Percentiles rank a stretch among this genome's conserved stretches.
Evolutionary conservation across 78 protist genomes (phyloP).

Genomic region (Cavenderia fasciculata): DNA sequence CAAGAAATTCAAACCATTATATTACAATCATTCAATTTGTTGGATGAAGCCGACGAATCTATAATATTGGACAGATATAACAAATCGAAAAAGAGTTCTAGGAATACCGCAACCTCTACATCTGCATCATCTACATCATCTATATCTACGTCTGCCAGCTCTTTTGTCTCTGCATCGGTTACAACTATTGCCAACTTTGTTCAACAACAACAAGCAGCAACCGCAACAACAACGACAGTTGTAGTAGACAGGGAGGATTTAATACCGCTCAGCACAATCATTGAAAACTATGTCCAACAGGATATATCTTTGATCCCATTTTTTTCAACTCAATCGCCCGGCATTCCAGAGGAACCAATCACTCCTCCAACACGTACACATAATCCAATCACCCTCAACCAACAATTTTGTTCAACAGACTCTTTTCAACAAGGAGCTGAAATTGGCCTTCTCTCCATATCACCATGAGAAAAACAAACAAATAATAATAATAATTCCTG

Average conservation of each 20-base stretch:
- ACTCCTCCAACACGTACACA: constrained; percentile 76
- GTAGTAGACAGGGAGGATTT: constrained; percentile 1
- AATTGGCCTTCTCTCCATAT: constrained; percentile 39
- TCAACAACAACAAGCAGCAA: neutral
- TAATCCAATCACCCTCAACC: constrained; percentile 73
- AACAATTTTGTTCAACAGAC: constrained; percentile 35
- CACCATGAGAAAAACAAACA: no score
- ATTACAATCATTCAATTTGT: constrained; percentile 46
- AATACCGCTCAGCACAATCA: constrained; percentile 3
- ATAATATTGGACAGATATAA: neutral
- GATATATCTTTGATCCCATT: constrained; percentile 14
- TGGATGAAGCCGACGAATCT: neutral
- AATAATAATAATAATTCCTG: no score
- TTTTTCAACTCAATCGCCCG: constrained; percentile 44
- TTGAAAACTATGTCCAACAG: constrained; percentile 17
- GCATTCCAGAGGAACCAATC: constrained; percentile 20
- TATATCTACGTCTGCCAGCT: no score
- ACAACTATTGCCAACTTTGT: no score
- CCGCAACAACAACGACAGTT: no score
- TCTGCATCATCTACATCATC: neutral
- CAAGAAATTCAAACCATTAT: constrained; percentile 70
- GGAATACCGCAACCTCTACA: neutral
- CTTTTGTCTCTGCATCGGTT: no score
- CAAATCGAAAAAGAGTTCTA: neutral
- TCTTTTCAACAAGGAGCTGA: constrained; percentile 22